phyloP scores from a whole-genome alignment of 2,329 filamentous ascomycete genomes.

The Penicillium frequentans region DNA sequence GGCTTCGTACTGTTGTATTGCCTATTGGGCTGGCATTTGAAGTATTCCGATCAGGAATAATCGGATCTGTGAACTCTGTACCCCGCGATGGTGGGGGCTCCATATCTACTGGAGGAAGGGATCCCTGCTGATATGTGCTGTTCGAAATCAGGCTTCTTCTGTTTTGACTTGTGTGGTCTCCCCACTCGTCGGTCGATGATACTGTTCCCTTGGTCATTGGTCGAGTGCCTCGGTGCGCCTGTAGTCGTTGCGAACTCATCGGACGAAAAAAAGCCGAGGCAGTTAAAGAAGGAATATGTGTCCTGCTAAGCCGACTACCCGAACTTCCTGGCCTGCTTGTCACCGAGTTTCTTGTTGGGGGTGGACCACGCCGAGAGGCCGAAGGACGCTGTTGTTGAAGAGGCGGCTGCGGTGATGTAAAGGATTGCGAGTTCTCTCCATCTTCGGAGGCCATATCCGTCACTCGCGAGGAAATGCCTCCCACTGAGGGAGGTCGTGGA shows the following conservation, averaged over 20 bases:
- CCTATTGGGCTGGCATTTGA: conserved; percentile 72
- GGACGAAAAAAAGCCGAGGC: conserved; percentile 92
- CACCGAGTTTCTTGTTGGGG: conserved; percentile 40
- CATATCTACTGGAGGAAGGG: conserved; percentile 40
- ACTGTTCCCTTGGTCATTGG: conserved; percentile 40
- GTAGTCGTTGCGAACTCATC: conserved; percentile 93
- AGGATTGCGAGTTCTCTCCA: conserved; percentile 42
- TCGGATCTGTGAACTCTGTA: conserved; percentile 76
- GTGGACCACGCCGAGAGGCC: conserved; percentile 56
- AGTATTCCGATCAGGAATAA: conserved; percentile 68
- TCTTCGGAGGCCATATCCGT: conserved; percentile 60
- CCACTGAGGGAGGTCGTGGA: conserved; percentile 40
- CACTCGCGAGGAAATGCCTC: conserved; percentile 67
- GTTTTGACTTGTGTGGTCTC: conserved; percentile 50
- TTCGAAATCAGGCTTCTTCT: conserved; percentile 62
- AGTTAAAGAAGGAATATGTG: conserved; percentile 85
- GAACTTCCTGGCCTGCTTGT: conserved; percentile 55
- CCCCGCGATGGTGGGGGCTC: conserved; percentile 71
- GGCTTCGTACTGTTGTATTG: conserved; percentile 60
- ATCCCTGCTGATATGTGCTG: conserved; percentile 44
- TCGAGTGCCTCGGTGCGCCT: conserved; percentile 75
- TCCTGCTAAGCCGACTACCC: conserved; percentile 70
- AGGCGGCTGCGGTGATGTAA: conserved; percentile 49
- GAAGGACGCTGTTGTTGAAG: conserved; percentile 48
- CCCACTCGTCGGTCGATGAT: conserved; percentile 44